These are phyloP conservation scores for Pholiota molesta DNA, from an alignment of 768 basidiomycete genomes.

Conservation along the genomic window DNA sequence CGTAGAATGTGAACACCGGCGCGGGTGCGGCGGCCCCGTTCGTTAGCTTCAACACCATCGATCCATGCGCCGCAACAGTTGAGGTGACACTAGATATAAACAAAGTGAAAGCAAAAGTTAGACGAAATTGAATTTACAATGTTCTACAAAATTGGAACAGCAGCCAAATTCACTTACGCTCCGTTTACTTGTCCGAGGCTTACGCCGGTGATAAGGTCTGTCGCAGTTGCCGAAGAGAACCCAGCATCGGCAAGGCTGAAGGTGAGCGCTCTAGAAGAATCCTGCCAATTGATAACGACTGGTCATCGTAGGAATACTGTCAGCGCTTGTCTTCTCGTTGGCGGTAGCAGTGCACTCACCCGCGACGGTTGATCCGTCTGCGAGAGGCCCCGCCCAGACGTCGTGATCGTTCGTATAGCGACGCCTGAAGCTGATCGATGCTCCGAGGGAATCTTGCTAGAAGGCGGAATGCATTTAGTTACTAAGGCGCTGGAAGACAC, in stretches of 20 bases:
- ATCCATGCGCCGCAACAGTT: constrained; percentile 37
- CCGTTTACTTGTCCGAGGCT: constrained; percentile 38
- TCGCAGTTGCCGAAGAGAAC: constrained; percentile 40
- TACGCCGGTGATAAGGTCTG: constrained; percentile 41
- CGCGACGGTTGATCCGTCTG: constrained; percentile 50
- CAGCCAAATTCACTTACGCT: constrained; percentile 30
- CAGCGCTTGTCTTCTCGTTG: background rate
- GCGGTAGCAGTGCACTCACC: constrained; percentile 28
- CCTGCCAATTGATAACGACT: constrained; percentile 53
- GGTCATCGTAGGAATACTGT: constrained; percentile 2
- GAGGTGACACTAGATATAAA: constrained; percentile 35
- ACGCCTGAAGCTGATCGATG: constrained; percentile 46
- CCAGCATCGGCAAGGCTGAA: constrained; percentile 47
- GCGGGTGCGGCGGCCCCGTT: constrained; percentile 25
- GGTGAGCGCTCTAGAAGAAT: constrained; percentile 38
- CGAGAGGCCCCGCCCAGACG: constrained; percentile 50
- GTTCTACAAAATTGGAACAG: background rate
- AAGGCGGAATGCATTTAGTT: background rate
- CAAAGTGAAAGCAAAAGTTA: background rate
- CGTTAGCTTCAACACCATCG: constrained; percentile 40
- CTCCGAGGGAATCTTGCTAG: constrained; percentile 50
- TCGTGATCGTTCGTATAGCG: constrained; percentile 53
- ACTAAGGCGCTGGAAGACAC: background rate
- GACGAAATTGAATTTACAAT: background rate
- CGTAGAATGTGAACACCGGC: constrained; percentile 38